These are phyloP conservation scores for Claviceps paspali DNA, from an alignment of 2,329 filamentous ascomycete species.

Conservation along the genomic window DNA sequence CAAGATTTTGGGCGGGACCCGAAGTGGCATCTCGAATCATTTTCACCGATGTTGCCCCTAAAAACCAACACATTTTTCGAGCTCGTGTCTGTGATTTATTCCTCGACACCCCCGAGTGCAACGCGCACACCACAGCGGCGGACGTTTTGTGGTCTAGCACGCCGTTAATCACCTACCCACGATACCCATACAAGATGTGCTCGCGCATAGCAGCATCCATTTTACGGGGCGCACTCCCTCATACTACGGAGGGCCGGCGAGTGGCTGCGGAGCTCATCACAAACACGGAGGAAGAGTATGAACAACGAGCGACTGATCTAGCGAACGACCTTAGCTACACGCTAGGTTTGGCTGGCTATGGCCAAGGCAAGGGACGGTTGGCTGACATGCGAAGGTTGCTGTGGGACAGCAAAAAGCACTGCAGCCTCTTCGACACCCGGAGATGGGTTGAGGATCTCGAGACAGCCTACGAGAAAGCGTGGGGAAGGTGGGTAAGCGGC, in stretches of 20 bases:
- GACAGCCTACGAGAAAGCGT: conserved; percentile 73
- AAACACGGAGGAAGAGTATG: conserved; percentile 66
- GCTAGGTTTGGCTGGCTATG: conserved; percentile 25
- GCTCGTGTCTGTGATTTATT: conserved; percentile 89
- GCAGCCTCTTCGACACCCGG: conserved; percentile 77
- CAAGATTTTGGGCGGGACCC: conserved; percentile 66
- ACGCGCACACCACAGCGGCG: conserved; percentile 92
- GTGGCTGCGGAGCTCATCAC: conserved; percentile 67
- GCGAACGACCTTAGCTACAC: conserved; percentile 49
- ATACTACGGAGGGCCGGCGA: conserved; percentile 45
- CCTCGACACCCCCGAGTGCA: conserved; percentile 93
- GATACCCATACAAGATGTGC: conserved; percentile 98
- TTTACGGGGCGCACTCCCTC: conserved; percentile 73
- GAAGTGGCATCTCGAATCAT: conserved; percentile 76
- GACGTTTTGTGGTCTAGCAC: conserved; percentile 96
- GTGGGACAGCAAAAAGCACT: conserved; percentile 71
- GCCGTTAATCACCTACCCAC: conserved; percentile 73
- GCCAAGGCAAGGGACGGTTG: conserved; percentile 51
- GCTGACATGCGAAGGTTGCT: conserved; percentile 66
- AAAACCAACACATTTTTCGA: conserved; percentile 82
- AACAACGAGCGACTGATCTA: conserved; percentile 56
- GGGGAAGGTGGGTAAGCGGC: conserved; percentile 73
- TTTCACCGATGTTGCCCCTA: conserved; percentile 94
- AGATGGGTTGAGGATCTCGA: conserved; percentile 88
- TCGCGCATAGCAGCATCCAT: conserved; percentile 96